phyloP scores from a whole-genome alignment of 306 rosid species.

The Inga leiocalycina region DNA sequence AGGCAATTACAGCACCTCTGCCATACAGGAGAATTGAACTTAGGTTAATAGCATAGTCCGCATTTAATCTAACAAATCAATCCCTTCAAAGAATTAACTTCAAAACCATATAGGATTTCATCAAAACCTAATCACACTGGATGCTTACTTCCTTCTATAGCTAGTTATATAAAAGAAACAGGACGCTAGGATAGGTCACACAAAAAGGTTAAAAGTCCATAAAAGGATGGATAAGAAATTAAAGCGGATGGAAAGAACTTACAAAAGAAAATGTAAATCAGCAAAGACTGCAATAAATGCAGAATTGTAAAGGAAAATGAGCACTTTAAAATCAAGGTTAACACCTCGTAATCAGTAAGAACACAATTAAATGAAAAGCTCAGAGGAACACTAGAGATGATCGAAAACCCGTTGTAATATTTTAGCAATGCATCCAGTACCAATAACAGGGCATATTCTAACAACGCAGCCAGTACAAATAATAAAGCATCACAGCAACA shows the following conservation, averaged over 20 bases:
- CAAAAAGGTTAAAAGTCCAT: not conserved
- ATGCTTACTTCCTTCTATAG: not conserved
- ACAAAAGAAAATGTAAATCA: not conserved
- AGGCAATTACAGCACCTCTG: conserved; percentile 44
- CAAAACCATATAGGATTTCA: not conserved
- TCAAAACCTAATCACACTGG: not conserved
- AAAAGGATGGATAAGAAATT: not conserved
- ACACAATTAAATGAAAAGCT: not conserved
- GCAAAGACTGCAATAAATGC: not conserved
- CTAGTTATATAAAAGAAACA: not conserved
- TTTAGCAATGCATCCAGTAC: not conserved
- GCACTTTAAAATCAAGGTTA: not conserved
- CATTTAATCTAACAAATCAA: not conserved
- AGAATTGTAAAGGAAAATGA: not conserved
- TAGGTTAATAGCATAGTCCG: not conserved
- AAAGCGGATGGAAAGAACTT: not conserved
- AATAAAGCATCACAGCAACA: too few relatives aligned
- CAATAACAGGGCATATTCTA: not conserved
- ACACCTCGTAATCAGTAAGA: not conserved
- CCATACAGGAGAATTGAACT: conserved; percentile 44
- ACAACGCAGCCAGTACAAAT: not conserved
- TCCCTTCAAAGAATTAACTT: not conserved
- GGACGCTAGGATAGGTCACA: not conserved
- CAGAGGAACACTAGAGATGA: not conserved
- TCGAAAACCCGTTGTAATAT: not conserved